Conservation (phyloP, 306 rosid species). For the Medicago lupulina region DNA sequence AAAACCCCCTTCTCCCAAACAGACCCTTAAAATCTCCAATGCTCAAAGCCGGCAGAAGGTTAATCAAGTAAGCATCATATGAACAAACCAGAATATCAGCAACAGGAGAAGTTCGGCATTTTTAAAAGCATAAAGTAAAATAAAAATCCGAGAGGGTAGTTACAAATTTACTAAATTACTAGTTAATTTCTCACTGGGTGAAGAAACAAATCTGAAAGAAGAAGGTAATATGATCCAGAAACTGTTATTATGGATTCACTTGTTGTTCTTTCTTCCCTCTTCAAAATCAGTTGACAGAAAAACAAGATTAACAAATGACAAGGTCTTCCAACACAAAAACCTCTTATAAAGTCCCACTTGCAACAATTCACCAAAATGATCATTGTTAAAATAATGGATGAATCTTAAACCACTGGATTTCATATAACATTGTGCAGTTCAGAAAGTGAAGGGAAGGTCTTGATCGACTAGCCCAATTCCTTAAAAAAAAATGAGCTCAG, state of each 20-base stretch:
- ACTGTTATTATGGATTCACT: background rate
- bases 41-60: background rate
- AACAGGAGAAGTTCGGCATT: background rate
- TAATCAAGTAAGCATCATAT: background rate
- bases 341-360: too few relatives aligned
- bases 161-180: background rate
- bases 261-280: background rate
- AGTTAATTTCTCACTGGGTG: background rate
- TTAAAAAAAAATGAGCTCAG: background rate
- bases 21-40: slow-evolving; percentile 14
- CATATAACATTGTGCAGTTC: background rate
- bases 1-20: too few relatives aligned
- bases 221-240: background rate
- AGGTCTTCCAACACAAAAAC: background rate
- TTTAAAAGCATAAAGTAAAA: background rate
- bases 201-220: slow-evolving; percentile 3
- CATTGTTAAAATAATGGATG: background rate
- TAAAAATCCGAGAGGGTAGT: background rate
- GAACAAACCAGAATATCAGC: slow-evolving; percentile 3
- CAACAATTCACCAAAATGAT: background rate
- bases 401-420: background rate
- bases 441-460: too few relatives aligned
- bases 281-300: slow-evolving; percentile 1
- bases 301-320: background rate
- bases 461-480: too few relatives aligned